Base-by-base conservation (phyloP, 768 basidiomycete genomes). In the Phaeotremella skinneri region DNA sequence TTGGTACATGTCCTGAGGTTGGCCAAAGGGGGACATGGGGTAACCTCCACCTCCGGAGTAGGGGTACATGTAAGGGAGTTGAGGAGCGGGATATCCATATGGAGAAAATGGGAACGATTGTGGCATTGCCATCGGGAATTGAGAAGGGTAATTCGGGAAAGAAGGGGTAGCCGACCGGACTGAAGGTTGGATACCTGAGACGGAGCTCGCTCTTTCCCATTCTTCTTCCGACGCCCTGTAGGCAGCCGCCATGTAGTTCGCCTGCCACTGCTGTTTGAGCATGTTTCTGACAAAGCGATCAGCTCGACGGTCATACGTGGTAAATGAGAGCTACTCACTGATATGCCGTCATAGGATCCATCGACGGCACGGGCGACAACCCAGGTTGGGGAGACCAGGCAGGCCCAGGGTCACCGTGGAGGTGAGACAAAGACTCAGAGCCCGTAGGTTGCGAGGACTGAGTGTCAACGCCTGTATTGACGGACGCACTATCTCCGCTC, bases 251-350 rank as follows among this genome's bases (percentile, higher is more conserved):
- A 73, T 68, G 52, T 59, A 73, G 41, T 68, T 64, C 34, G 68
- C 68, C 42, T 73, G 71, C 61, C 62, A 73, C 11, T 65, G 63
- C 32, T 69, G 71, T 37, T 72, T 72, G 63, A 72, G 64, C 59
- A 66, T 60, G 9, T 55, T 48, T 3, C 70, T 69, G 52, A 16
- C 43, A 29, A 20, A 17, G 34, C 7, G 43, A 45, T 9, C 13
- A 14, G 11, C 23, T 45, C 13, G 43, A 14, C 6, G 37, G n/a
- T 9, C 37, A 39, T 39, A 39, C n/a, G 11, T 39, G 9, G 9
- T 39, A n/a, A 39, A 39, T 39, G 37, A 9, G 9, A 39, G 37
- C 7, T 11, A 45, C 43, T 45, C 43, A 45, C 43, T 45, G 43
- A 20, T 45, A 45, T 14, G 43, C 43, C 7, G 23, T 13, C 21